A percentile compares a stretch with the other conserved stretches of the same genome.
phyloP scores from a whole-genome alignment of 1,284 basidiomycete species.

The Clitocybe nebularis region DNA sequence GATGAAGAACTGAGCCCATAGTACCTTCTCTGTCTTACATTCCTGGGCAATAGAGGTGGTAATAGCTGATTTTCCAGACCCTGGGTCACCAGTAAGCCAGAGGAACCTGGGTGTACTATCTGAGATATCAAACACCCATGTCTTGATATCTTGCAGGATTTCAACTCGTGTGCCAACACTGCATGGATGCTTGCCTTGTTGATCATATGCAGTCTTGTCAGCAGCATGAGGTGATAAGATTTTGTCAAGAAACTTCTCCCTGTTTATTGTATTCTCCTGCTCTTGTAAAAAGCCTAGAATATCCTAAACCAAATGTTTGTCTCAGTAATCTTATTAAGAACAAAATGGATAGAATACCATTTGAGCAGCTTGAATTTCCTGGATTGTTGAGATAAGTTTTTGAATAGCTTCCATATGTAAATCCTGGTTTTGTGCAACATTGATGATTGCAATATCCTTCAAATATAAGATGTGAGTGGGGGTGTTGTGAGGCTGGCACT shows the following conservation, averaged over 20 bases:
- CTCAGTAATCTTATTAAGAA: slow-evolving; percentile 3
- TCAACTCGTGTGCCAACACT: slow-evolving; percentile 9
- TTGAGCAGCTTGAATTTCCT: slow-evolving; percentile 6
- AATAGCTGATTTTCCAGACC: slow-evolving; percentile 16
- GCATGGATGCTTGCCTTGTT: slow-evolving; percentile 12
- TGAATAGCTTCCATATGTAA: too few relatives aligned
- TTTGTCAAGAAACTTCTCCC: slow-evolving; percentile 6
- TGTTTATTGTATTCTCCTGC: slow-evolving; percentile 8
- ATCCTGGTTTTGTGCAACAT: background rate
- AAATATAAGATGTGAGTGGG: background rate
- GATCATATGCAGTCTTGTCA: slow-evolving; percentile 6
- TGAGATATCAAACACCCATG: slow-evolving; percentile 7
- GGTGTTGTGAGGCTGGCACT: background rate
- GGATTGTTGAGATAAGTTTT: background rate
- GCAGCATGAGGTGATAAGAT: slow-evolving; percentile 5
- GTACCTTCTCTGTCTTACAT: slow-evolving; percentile 8
- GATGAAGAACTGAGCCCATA: slow-evolving; percentile 16
- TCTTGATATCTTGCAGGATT: slow-evolving; percentile 7
- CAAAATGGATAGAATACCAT: background rate
- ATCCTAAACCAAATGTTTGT: slow-evolving; percentile 4
- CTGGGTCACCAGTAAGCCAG: slow-evolving; percentile 15
- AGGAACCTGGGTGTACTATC: slow-evolving; percentile 5
- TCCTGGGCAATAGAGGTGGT: slow-evolving; percentile 11
- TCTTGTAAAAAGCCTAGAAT: background rate
- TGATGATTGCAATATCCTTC: background rate